phyloP scores from a whole-genome alignment of 2,329 filamentous ascomycete genomes.

The Dactylellina haptotyla region DNA sequence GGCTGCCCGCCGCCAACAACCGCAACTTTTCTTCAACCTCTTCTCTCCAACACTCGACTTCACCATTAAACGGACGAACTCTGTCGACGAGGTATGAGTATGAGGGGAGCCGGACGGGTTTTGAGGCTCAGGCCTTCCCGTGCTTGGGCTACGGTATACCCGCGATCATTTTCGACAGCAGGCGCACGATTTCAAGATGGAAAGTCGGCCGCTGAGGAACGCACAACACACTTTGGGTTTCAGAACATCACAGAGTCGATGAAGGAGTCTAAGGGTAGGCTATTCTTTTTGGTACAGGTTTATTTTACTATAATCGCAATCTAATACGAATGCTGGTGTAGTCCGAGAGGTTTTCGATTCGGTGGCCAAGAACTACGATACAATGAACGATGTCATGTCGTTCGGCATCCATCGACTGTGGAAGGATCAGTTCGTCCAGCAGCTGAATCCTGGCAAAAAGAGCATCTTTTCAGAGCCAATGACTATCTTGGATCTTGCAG shows the following conservation, averaged over 20 bases:
- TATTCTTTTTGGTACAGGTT: conserved; percentile 3
- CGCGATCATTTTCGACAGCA: conserved; percentile 35
- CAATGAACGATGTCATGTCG: conserved; percentile 99
- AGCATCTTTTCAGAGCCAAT: conserved; percentile 62
- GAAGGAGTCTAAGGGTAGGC: conserved; percentile 74
- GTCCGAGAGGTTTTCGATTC: conserved; percentile 93
- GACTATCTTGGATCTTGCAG: conserved; percentile 92
- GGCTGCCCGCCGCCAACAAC: conserved; percentile 26
- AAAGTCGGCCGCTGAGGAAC: conserved; percentile 24
- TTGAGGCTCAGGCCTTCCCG: conserved; percentile 29
- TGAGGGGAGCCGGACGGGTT: conserved; percentile 27
- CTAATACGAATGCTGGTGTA: conserved; percentile 55
- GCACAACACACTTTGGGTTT: conserved; percentile 84
- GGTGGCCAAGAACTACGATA: conserved; percentile 92
- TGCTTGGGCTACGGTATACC: conserved; percentile 9
- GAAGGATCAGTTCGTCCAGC: conserved; percentile 96
- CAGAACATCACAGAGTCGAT: conserved; percentile 82
- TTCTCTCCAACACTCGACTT: conserved; percentile 8
- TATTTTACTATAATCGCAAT: background rate
- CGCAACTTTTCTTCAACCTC: background rate
- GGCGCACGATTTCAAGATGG: conserved; percentile 32
- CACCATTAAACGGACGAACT: background rate
- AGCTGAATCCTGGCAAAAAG: conserved; percentile 80
- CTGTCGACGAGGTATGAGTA: conserved; percentile 40
- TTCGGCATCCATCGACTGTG: conserved; percentile 95